Evolutionary conservation across 2,329 filamentous ascomycete genomes (phyloP).

Genomic region (Cryphonectria carpinicola): DNA sequence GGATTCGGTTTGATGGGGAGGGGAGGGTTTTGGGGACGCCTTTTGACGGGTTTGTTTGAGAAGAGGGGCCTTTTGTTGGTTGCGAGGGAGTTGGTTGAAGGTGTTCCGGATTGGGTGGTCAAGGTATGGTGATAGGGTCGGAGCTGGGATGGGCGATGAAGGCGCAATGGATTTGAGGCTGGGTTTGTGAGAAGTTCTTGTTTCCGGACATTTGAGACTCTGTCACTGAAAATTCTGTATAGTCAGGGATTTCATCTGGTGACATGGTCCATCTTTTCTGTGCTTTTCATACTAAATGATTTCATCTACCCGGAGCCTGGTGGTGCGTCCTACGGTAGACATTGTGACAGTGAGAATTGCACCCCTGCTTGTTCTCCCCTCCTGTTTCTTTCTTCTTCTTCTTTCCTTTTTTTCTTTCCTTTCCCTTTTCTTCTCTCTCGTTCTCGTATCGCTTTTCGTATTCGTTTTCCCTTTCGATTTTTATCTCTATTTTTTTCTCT

Average conservation of each 20-base stretch:
- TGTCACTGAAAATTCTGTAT: background rate
- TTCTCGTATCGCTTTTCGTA: no score
- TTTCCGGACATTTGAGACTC: background rate
- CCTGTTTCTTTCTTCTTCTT: background rate
- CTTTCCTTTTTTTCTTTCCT: accelerated
- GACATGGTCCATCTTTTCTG: background rate
- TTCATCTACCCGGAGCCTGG: background rate
- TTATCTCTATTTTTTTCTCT: no score
- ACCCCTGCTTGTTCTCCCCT: no score
- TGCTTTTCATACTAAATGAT: background rate
- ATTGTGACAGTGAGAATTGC: no score
- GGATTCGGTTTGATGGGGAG: slow-evolving; percentile 63
- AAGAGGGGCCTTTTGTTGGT: background rate
- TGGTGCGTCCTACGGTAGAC: no score
- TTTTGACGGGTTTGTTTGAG: slow-evolving; percentile 47
- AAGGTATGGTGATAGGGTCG: background rate
- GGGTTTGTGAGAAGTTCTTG: background rate
- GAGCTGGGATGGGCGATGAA: background rate
- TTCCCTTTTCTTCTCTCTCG: no score
- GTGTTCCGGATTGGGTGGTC: background rate
- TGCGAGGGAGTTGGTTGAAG: background rate
- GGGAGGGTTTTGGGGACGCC: slow-evolving; percentile 64
- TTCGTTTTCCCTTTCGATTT: no score
- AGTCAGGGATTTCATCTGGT: background rate
- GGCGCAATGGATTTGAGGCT: background rate